Base-by-base conservation (phyloP, 192 early-diverging fungal genomes). In the Coemansia sp. region DNA sequence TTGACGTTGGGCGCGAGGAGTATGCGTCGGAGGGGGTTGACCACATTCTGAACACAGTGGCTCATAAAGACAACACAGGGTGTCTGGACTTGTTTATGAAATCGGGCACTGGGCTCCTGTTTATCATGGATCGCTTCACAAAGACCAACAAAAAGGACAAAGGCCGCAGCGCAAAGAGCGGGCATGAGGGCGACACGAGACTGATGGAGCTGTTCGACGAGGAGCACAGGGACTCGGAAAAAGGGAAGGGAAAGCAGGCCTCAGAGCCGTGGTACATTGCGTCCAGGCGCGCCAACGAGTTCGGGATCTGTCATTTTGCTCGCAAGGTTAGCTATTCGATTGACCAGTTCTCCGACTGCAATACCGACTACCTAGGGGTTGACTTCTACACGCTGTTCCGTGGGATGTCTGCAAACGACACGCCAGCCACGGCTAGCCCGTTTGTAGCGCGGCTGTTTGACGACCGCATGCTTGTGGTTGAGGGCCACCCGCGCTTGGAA, bases 331-430 rank as follows among this genome's bases (percentile, higher is more conserved):
- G 66, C 25, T 94, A 91, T 67, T 74, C 72, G 8, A 68, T 74
- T 17, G 67, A 68, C 50, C 54, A 86, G 42, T 92, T 95, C 70
- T 66, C 92, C n/a, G 88, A 89, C 62, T 84, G 86, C 57, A 93
- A 97, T 70, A 81, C 82, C 7, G 92, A 95, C 70, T 85, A 85
- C 50, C 73, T 95, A 20, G 90, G 88, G 67, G 84, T 90, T 2
- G 92, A 95, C 70, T 93, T 94, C 79, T 89, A 94, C 36, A 86
- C 89, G 6, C 78, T 96, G 54, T 92, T 96, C 86, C 87, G 92
- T 42, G 91, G 91, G 3, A 85, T 73, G 2, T 71, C 76, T 2
- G 51, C 69, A 0, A 51, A 59, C 39, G 80, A 76, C 54, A 52
- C 70, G 11, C 75, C 86, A 6, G 73, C 85, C 5, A 88, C 91